A percentile compares a stretch with the other conserved stretches of the same genome.
phyloP scores from a whole-genome alignment of 2,329 filamentous ascomycete species.

The Fusarium hostae region DNA sequence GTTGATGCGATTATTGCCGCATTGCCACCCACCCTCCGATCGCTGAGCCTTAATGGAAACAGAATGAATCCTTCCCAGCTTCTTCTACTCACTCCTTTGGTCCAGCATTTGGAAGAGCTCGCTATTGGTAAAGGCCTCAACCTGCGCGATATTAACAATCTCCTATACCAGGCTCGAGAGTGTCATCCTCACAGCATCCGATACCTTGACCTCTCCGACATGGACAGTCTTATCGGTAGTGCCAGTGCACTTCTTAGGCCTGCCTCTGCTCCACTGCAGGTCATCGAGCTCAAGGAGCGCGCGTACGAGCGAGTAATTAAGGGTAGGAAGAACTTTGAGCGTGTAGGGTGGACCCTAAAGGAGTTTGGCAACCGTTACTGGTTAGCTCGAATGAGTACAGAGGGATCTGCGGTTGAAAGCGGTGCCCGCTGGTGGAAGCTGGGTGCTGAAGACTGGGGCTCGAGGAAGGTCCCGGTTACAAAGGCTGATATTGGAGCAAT shows the following conservation, averaged over 20 bases:
- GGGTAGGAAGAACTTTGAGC: conserved; percentile 66
- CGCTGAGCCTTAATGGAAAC: conserved; percentile 80
- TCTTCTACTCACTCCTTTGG: conserved; percentile 70
- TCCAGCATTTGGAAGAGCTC: conserved; percentile 78
- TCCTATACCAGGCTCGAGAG: conserved; percentile 65
- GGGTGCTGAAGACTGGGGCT: conserved; percentile 86
- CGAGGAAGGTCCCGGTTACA: conserved; percentile 91
- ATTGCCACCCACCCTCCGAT: conserved; percentile 74
- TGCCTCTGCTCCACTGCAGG: conserved; percentile 75
- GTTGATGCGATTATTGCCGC: conserved; percentile 72
- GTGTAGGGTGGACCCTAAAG: conserved; percentile 76
- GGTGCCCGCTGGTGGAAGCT: conserved; percentile 80
- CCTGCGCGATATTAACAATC: conserved; percentile 71
- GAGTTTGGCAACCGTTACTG: conserved; percentile 74
- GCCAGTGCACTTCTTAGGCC: conserved; percentile 69
- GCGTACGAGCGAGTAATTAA: conserved; percentile 73
- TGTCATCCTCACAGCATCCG: conserved; percentile 68
- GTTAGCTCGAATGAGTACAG: conserved; percentile 68
- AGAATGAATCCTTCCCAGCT: conserved; percentile 74
- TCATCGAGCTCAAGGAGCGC: conserved; percentile 78
- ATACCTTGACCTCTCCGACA: conserved; percentile 80
- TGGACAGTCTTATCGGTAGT: conserved; percentile 65
- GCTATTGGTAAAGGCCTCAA: conserved; percentile 76
- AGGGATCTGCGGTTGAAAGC: conserved; percentile 50
- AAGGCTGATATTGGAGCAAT: conserved; percentile 93